Evolutionary conservation across 768 basidiomycete species (phyloP).

Genomic region (Cystofilobasidium ferigula): DNA sequence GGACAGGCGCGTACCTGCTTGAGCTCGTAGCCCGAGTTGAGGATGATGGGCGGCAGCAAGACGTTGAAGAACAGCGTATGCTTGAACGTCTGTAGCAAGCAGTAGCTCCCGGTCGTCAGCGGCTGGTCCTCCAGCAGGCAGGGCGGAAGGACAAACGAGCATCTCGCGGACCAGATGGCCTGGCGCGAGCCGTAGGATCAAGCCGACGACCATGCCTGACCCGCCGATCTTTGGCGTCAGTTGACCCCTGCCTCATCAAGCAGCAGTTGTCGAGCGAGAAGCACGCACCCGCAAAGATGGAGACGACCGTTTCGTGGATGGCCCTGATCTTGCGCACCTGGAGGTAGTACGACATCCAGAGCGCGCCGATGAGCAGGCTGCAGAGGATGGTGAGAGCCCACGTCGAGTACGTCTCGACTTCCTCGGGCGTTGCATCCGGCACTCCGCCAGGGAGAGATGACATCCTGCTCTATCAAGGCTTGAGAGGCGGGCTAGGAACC

Average conservation of each 20-base stretch:
- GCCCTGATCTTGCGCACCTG: slow-evolving; percentile 93
- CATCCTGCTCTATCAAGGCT: too few relatives aligned
- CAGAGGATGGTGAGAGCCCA: slow-evolving; percentile 41
- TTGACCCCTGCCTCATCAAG: not conserved
- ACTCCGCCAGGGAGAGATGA: not conserved
- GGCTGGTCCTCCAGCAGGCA: not conserved
- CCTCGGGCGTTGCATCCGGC: slow-evolving; percentile 39
- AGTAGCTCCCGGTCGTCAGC: not conserved
- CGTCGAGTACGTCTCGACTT: slow-evolving; percentile 82
- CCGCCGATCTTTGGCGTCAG: not conserved
- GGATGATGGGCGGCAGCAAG: slow-evolving; percentile 92
- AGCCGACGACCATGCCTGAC: slow-evolving; percentile 75
- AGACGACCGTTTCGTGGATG: slow-evolving; percentile 89
- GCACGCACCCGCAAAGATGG: slow-evolving; percentile 62
- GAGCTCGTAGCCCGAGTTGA: slow-evolving; percentile 94
- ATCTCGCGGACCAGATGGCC: slow-evolving; percentile 93
- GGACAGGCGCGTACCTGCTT: slow-evolving; percentile 56
- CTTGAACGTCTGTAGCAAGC: slow-evolving; percentile 63
- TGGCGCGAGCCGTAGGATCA: slow-evolving; percentile 77
- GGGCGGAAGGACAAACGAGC: slow-evolving; percentile 60
- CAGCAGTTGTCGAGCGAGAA: not conserved
- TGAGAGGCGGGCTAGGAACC: too few relatives aligned
- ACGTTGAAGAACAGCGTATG: slow-evolving; percentile 97
- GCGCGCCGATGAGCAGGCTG: slow-evolving; percentile 79
- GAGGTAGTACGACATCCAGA: slow-evolving; percentile 94